Conservation (phyloP, 2,329 filamentous ascomycete species). For the Botrytis porri region DNA sequence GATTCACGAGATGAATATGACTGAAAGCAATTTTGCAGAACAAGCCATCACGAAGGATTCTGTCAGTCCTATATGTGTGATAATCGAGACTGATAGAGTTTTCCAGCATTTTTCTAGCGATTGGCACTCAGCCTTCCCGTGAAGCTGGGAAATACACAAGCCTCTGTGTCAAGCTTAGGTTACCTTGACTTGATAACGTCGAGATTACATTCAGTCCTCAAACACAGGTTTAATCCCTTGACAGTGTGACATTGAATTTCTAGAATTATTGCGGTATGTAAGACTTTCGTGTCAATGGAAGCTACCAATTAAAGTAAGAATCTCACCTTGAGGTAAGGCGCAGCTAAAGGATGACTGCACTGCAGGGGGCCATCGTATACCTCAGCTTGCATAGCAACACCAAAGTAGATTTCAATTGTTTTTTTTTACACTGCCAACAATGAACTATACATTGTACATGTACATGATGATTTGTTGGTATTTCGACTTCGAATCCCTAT, state of each 20-base stretch:
- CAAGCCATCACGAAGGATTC: slow-evolving; percentile 14
- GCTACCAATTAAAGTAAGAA: slow-evolving; percentile 15
- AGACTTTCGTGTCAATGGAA: slow-evolving; percentile 12
- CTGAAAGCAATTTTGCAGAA: slow-evolving; percentile 7
- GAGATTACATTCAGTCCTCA: slow-evolving; percentile 8
- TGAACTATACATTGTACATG: not conserved
- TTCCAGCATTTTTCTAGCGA: slow-evolving; percentile 11
- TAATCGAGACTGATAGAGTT: slow-evolving; percentile 1
- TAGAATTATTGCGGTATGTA: slow-evolving; percentile 5
- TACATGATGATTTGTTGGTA: slow-evolving; percentile 2
- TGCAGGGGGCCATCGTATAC: slow-evolving; percentile 13
- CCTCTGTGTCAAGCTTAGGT: slow-evolving; percentile 10
- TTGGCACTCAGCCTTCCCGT: slow-evolving; percentile 14
- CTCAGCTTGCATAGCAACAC: slow-evolving; percentile 11
- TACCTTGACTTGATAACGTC: slow-evolving; percentile 15
- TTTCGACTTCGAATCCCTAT: slow-evolving; percentile 16
- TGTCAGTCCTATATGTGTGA: slow-evolving; percentile 12
- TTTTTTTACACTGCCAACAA: not conserved
- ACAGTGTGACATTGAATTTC: slow-evolving; percentile 6
- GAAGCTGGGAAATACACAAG: slow-evolving; percentile 3
- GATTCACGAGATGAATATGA: slow-evolving; percentile 15
- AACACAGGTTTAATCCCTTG: slow-evolving; percentile 11
- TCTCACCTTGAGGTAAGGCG: slow-evolving; percentile 11
- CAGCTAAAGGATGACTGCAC: slow-evolving; percentile 23
- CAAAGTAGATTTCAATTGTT: not conserved